Percentiles rank a stretch among this genome's conserved stretches.
Evolutionary conservation across 495 filamentous ascomycete species (phyloP).

Genomic region (Sporormia fimetaria): DNA sequence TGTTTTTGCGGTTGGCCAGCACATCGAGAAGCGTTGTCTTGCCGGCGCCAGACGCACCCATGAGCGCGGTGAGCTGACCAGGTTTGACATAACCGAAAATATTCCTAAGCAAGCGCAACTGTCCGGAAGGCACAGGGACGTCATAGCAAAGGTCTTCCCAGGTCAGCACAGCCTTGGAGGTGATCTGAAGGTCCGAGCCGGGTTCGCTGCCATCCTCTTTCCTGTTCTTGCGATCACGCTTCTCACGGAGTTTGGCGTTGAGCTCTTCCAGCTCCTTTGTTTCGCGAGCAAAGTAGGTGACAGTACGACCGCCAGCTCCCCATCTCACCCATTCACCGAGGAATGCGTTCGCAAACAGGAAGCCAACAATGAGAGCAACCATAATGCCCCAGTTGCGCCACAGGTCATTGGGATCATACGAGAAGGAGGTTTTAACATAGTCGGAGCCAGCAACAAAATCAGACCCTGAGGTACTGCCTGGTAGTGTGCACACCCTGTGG

Average conservation of each 20-base stretch:
- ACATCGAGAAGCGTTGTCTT: slow-evolving; percentile 79
- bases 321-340: slow-evolving; percentile 68
- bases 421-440: slow-evolving; percentile 54
- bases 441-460: slow-evolving; percentile 45
- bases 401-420: slow-evolving; percentile 48
- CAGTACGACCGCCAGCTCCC: slow-evolving; percentile 63
- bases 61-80: slow-evolving; percentile 66
- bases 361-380: slow-evolving; percentile 52
- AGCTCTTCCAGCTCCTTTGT: slow-evolving; percentile 57
- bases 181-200: slow-evolving; percentile 48
- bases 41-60: slow-evolving; percentile 79
- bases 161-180: slow-evolving; percentile 45
- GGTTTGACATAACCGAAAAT: slow-evolving; percentile 72
- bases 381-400: slow-evolving; percentile 75
- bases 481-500: slow-evolving; percentile 64
- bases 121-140: slow-evolving; percentile 58
- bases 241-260: slow-evolving; percentile 51
- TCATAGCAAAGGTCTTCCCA: slow-evolving; percentile 50
- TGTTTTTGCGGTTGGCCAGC: slow-evolving; percentile 62
- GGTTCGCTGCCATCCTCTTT: slow-evolving; percentile 39
- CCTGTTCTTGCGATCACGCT: slow-evolving; percentile 43
- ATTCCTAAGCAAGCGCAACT: slow-evolving; percentile 54
- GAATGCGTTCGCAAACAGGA: slow-evolving; percentile 55
- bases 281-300: slow-evolving; percentile 62
- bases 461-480: slow-evolving; percentile 53